Evolutionary conservation across 192 early-diverging fungal species (phyloP).

Genomic region (Coemansia sp.): DNA sequence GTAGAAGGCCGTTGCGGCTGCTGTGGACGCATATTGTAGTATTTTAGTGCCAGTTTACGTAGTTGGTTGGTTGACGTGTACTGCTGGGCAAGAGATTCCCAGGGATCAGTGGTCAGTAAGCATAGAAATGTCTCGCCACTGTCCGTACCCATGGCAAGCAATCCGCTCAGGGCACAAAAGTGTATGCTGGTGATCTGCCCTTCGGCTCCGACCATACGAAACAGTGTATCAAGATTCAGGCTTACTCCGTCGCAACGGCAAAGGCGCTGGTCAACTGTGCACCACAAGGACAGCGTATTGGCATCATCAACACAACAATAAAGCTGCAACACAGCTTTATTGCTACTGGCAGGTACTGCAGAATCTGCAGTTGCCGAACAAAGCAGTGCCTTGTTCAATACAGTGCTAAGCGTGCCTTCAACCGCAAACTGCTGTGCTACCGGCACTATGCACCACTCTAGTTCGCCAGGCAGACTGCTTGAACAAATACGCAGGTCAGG

Average conservation of each 20-base stretch:
- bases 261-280: neutral
- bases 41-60: slow-evolving; percentile 12
- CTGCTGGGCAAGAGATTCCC: slow-evolving; percentile 12
- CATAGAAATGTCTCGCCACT: slow-evolving; percentile 35
- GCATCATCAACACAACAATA: slow-evolving; percentile 12
- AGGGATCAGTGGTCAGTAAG: slow-evolving; percentile 20
- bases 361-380: neutral
- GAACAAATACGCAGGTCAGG: slow-evolving; percentile 13
- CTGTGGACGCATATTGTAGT: neutral
- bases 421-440: neutral
- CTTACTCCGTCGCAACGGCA: slow-evolving; percentile 16
- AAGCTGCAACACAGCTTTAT: slow-evolving; percentile 9
- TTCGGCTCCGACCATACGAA: slow-evolving; percentile 31
- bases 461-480: slow-evolving; percentile 18
- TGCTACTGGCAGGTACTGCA: neutral
- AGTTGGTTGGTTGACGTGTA: slow-evolving; percentile 12
- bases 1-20: neutral
- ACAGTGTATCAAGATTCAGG: slow-evolving; percentile 11
- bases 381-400: slow-evolving; percentile 5
- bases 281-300: slow-evolving; percentile 33
- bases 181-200: slow-evolving; percentile 6
- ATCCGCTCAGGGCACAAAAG: slow-evolving; percentile 24
- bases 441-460: slow-evolving; percentile 22
- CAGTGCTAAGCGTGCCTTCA: slow-evolving; percentile 7
- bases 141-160: slow-evolving; percentile 30